Percentiles rank a stretch among this genome's conserved stretches.
phyloP scores from a whole-genome alignment of 371 early-diverging fungal species.

The Coemansia sp. region DNA sequence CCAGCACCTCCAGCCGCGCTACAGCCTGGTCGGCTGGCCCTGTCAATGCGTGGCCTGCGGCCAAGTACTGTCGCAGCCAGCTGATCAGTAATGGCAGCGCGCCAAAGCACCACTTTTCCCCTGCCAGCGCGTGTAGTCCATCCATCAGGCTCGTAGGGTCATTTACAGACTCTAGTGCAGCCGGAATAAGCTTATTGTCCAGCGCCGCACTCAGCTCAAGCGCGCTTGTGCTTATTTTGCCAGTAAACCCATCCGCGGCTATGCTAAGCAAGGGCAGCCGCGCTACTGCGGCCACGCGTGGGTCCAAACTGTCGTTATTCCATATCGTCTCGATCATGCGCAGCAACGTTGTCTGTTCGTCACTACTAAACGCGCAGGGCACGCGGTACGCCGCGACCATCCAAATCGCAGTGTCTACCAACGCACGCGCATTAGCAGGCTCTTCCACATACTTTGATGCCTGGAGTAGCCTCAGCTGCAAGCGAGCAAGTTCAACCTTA shows the following conservation, averaged over 20 bases:
- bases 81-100: slow-evolving; percentile 11
- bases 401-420: slow-evolving; percentile 4
- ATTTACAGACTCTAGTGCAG: not conserved
- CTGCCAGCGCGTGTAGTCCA: not conserved
- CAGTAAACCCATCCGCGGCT: slow-evolving; percentile 24
- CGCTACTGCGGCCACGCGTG: slow-evolving; percentile 4
- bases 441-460: not conserved
- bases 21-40: not conserved
- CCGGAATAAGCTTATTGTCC: not conserved
- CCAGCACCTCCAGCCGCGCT: slow-evolving; percentile 2
- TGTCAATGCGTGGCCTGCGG: not conserved
- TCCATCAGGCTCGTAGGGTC: not conserved
- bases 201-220: slow-evolving; percentile 8
- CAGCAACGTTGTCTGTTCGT: slow-evolving; percentile 14
- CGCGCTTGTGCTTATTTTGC: slow-evolving; percentile 9
- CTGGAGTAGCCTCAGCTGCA: not conserved
- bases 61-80: slow-evolving; percentile 8
- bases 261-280: slow-evolving; percentile 28
- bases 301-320: not conserved
- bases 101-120: slow-evolving; percentile 4
- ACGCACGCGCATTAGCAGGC: not conserved
- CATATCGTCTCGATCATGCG: slow-evolving; percentile 2
- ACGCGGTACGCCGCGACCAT: slow-evolving; percentile 5
- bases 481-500: not conserved
- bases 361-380: not conserved